A percentile compares a stretch with the other conserved stretches of the same genome.
These are phyloP conservation scores for Pseudocercospora fijiensis DNA, from an alignment of 2,329 filamentous ascomycete genomes.

Conservation along the genomic window DNA sequence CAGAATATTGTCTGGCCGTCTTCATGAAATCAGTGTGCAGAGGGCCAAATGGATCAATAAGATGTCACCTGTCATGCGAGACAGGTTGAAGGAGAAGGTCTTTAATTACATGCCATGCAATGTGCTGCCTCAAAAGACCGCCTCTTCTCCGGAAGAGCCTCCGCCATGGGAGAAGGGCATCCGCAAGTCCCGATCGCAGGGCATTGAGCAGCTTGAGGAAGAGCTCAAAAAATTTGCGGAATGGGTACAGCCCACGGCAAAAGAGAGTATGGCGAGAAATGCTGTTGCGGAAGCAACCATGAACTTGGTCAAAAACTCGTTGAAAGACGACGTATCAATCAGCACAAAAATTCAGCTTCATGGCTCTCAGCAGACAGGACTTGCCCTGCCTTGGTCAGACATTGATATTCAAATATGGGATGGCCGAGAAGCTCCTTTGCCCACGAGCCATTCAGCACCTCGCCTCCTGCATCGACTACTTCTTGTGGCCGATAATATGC, in stretches of 20 bases:
- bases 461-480: slow-evolving; percentile 6
- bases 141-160: not conserved
- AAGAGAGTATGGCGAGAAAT: slow-evolving; percentile 44
- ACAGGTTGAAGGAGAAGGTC: not conserved
- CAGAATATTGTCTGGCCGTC: not conserved
- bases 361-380: slow-evolving; percentile 55
- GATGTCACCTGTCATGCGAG: not conserved
- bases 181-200: slow-evolving; percentile 10
- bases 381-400: slow-evolving; percentile 55
- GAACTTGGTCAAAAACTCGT: slow-evolving; percentile 29
- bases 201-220: slow-evolving; percentile 27
- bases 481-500: slow-evolving; percentile 6
- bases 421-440: slow-evolving; percentile 27
- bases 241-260: slow-evolving; percentile 46
- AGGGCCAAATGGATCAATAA: not conserved
- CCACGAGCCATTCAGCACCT: slow-evolving; percentile 6
- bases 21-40: not conserved
- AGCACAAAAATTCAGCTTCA: slow-evolving; percentile 42
- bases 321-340: slow-evolving; percentile 32
- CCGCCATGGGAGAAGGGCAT: not conserved
- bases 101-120: slow-evolving; percentile 13
- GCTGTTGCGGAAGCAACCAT: slow-evolving; percentile 38
- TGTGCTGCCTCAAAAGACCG: not conserved
- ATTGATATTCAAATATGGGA: slow-evolving; percentile 51
- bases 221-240: slow-evolving; percentile 50